Evolutionary conservation across 495 filamentous ascomycete species (phyloP).

Genomic region (Amniculicola lignicola): DNA sequence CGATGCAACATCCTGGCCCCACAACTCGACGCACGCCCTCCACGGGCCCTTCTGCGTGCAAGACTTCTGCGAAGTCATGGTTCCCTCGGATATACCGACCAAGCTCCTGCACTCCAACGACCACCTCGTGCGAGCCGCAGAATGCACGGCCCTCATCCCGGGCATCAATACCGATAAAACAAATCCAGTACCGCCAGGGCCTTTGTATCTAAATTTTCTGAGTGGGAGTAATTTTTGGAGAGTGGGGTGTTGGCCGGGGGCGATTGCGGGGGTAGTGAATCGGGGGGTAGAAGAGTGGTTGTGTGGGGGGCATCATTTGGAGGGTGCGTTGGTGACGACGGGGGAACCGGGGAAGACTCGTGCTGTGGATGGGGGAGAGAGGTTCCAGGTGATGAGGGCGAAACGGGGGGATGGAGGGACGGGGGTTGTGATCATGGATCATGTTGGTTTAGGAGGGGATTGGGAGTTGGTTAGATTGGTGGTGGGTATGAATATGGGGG

Average conservation of each 20-base stretch:
- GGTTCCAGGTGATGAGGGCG: constrained; percentile 19
- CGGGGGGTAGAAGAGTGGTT: constrained; percentile 80
- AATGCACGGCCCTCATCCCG: constrained; percentile 41
- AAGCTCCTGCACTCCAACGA: constrained; percentile 73
- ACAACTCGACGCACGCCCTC: constrained; percentile 77
- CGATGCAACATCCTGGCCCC: constrained; percentile 77
- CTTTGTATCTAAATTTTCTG: constrained; percentile 88
- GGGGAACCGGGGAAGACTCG: constrained; percentile 41
- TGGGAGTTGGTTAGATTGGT: constrained; percentile 91
- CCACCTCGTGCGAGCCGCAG: constrained; percentile 70
- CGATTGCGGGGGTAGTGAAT: constrained; percentile 87
- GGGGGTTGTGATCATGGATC: constrained; percentile 91
- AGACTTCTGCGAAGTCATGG: constrained; percentile 89
- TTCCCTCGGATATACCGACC: constrained; percentile 68
- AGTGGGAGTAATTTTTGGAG: constrained; percentile 93
- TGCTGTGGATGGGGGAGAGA: constrained; percentile 26
- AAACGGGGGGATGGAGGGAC: constrained; percentile 70
- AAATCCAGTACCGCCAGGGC: constrained; percentile 42
- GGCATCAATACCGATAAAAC: constrained; percentile 47
- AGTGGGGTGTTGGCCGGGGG: constrained; percentile 86
- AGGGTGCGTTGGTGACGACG: constrained; percentile 32
- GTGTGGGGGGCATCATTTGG: constrained; percentile 60
- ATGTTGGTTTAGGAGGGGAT: constrained; percentile 83
- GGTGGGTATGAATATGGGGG: constrained; percentile 82
- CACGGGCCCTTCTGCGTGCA: constrained; percentile 81